Base-by-base conservation (phyloP, 345 rosid species). In the Salix caprea region DNA sequence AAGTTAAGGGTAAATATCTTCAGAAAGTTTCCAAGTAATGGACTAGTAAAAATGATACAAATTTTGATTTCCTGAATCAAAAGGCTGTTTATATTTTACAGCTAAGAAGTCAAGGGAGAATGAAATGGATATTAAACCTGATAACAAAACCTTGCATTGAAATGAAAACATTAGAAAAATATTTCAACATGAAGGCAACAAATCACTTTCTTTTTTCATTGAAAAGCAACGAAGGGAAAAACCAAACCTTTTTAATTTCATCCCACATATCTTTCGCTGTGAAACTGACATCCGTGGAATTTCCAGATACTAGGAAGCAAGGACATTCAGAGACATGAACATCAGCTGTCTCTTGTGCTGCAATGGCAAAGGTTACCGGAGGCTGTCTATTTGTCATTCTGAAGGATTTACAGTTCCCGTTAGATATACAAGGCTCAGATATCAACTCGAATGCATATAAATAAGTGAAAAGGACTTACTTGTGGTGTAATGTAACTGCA, bases 191-290 rank as follows among this genome's bases (percentile, higher is more conserved):
- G 70, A 67, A 67, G 26, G 21, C 23, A 10, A 21, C 18, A 48
- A 28, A 30, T 70, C n/a, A 32, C 18, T 32, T 56, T 71, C 56
- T 16, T 18, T 71, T 71, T 19, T 40, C 46, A 40, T 40, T 11
- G 24, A 32, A 1, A 18, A 54, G 26, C 42, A 44, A 42, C 39
- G 39, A 42, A 42, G 39, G n/a, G n/a, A 28, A 30, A 72, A 16
- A 19, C 2, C 67, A 65, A 69, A 93, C 99, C 96, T 88, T 86
- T 85, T 86, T 95, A 36, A 95, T 86, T 82, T 80, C 86, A 40
- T 88, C 78, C 99, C 98, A 95, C 97, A 95, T 87, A 36, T 90
- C 92, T 74, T 89, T 90, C 18, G 99, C 97, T 28, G 93, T 89
- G 84, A 90, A 62, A 39, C 96, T 88, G 84, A 90, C 66, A 39